Base-by-base conservation (phyloP, 75 land plant genomes). In the Gnetum montanum region DNA sequence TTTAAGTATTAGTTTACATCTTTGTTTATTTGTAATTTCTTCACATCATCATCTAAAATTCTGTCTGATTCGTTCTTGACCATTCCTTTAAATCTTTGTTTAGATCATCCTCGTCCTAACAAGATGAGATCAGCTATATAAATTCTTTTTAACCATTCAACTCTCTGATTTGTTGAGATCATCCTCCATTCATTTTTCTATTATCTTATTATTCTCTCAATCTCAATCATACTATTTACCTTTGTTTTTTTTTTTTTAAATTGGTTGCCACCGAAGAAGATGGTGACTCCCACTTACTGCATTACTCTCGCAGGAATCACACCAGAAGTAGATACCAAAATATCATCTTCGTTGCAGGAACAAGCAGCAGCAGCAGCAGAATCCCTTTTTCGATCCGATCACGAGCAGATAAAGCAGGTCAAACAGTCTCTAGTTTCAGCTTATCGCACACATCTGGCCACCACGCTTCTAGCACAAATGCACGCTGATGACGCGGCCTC, bases 291-390 rank as follows among this genome's bases (percentile, higher is more conserved):
- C n/a, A n/a, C n/a, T 0, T 41, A 41, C 13, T 2, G 2, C 18
- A 7, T 15, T 57, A 25, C 13, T 13, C n/a, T 19, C 41, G 46
- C 59, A 57, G 59, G 59, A 10, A 24, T 57, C 41, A 18, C 59
- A 18, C 50, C 59, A 10, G 59, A 57, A 5, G 2, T 38, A 25
- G 27, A 8, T 6, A 25, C 59, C 15, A 20, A 11, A 19, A 3
- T 23, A 15, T 22, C 13, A 10, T 41, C 43, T 12, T 12, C 22
- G 16, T 8, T 25, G 12, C 59, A 38, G 28, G n/a, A n/a, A n/a
- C n/a, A n/a, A n/a, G n/a, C n/a, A n/a, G n/a, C n/a, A n/a, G n/a
- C n/a, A n/a, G n/a, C n/a, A n/a, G 59, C 16, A 24, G 59, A 57
- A 43, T 12, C 46, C 25, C 16, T 31, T 2, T 28, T 24, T 33